Evolutionary conservation across 1,284 basidiomycete species (phyloP).

Genomic region (Mycosarcoma mackinlayi): DNA sequence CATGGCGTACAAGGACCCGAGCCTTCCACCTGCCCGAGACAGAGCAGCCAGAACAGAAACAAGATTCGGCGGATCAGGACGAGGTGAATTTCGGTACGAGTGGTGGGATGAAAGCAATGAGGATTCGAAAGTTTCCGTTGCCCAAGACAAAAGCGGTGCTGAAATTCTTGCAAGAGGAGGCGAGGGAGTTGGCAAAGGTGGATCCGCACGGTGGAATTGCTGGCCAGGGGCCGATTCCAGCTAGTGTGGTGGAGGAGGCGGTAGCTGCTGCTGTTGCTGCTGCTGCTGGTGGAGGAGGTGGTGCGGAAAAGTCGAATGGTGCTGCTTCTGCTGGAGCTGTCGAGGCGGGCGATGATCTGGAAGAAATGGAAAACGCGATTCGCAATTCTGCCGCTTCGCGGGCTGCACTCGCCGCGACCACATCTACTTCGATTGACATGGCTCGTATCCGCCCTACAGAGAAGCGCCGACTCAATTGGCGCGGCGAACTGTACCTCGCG

Average conservation of each 20-base stretch:
- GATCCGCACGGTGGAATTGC: slow-evolving; percentile 25
- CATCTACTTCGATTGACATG: slow-evolving; percentile 50
- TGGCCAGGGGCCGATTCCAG: slow-evolving; percentile 42
- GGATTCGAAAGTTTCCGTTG: slow-evolving; percentile 48
- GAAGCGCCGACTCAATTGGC: slow-evolving; percentile 88
- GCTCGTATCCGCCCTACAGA: slow-evolving; percentile 79
- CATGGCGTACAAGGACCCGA: slow-evolving; percentile 34
- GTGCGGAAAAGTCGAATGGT: slow-evolving; percentile 57
- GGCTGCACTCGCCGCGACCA: slow-evolving; percentile 18
- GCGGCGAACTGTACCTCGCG: slow-evolving; percentile 86
- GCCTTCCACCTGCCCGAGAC: slow-evolving; percentile 16
- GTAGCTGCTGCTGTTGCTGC: slow-evolving; percentile 3
- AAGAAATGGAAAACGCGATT: slow-evolving; percentile 53
- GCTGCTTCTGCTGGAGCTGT: slow-evolving; percentile 72
- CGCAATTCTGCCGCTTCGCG: slow-evolving; percentile 29
- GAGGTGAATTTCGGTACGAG: slow-evolving; percentile 80
- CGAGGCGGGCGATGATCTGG: slow-evolving; percentile 46
- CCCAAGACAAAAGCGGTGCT: slow-evolving; percentile 55
- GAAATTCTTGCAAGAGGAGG: slow-evolving; percentile 47
- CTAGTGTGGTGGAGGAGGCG: slow-evolving; percentile 9
- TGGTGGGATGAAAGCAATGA: slow-evolving; percentile 38
- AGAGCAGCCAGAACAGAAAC: slow-evolving; percentile 47
- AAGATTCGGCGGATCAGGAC: slow-evolving; percentile 72
- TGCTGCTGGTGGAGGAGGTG: no score
- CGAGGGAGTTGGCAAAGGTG: slow-evolving; percentile 21